Evolutionary conservation across 148 eudicot genomes (phyloP).

Genomic region (Pharnaceum exiguum): DNA sequence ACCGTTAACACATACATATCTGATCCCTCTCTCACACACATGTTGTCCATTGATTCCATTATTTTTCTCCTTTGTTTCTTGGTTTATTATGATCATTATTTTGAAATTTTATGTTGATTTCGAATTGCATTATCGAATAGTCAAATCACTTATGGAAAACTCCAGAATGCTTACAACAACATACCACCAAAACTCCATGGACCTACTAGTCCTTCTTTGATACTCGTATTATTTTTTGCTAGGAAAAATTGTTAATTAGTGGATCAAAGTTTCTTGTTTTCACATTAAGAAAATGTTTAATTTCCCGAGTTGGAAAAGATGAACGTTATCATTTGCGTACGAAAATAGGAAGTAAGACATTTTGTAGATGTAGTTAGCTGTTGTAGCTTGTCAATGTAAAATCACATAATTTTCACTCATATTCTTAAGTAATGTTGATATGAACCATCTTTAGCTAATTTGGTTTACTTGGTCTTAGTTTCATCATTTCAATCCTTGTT

Average conservation of each 20-base stretch:
- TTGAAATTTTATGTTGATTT: constrained; percentile 10
- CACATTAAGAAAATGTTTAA: too few species aligned
- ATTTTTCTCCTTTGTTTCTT: constrained; percentile 1
- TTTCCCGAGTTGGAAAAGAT: too few species aligned
- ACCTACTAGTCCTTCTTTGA: constrained; percentile 3
- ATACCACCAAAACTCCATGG: constrained; percentile 9
- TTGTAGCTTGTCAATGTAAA: too few species aligned
- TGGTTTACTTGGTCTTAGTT: too few species aligned
- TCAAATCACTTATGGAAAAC: constrained; percentile 14
- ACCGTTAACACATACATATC: background rate
- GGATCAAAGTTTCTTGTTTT: background rate
- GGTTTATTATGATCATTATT: constrained; percentile 10
- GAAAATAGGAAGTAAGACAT: too few species aligned
- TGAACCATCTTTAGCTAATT: too few species aligned
- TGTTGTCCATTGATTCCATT: background rate
- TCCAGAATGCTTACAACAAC: constrained; percentile 15
- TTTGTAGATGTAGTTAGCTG: too few species aligned
- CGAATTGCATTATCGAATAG: constrained; percentile 14
- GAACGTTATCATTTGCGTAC: too few species aligned
- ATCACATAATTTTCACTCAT: too few species aligned
- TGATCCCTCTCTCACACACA: constrained; percentile 13
- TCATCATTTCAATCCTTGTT: too few species aligned
- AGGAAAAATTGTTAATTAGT: background rate
- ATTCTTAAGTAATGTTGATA: too few species aligned
- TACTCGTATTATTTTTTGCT: background rate